Conservation (phyloP, 345 rosid species). For the Citrus sinensis region DVS_A1.0 CM039164.1:25709001-25709500, state of each 20-base stretch:
- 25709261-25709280: constrained; percentile 13
- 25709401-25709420: constrained; percentile 9
- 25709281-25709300: constrained; percentile 24
- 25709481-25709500: constrained; percentile 11
- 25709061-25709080: neutral
- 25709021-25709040: neutral
- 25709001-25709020: neutral
- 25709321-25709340: neutral
- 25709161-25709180: neutral
- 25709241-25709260: neutral
- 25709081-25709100: neutral
- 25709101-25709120: constrained; percentile 23
- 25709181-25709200: neutral
- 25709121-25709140: constrained; percentile 25
- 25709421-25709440: constrained; percentile 17
- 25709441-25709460: constrained; percentile 3
- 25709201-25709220: constrained; percentile 6
- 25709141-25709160: constrained; percentile 10
- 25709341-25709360: neutral
- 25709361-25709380: neutral
- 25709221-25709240: constrained; percentile 7
- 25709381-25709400: constrained; percentile 1
- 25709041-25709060: neutral
- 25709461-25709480: constrained; percentile 14
- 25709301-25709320: constrained; percentile 21